phyloP scores from a whole-genome alignment of 441 rosid genomes.

The Capsella rubella region DNA sequence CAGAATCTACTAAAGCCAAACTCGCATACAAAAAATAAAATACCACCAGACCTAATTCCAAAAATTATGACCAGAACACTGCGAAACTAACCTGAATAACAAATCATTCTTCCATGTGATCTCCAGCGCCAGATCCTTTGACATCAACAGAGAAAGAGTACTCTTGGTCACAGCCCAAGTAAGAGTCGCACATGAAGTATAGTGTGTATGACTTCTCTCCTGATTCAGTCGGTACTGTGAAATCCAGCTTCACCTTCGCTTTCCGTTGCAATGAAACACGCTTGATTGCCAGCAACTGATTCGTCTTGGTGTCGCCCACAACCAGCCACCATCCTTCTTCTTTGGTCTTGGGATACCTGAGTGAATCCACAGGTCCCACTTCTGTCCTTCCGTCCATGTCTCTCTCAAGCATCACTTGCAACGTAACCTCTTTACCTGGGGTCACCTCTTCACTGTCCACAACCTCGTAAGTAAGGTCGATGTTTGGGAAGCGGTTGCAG shows the following conservation, averaged over 20 bases:
- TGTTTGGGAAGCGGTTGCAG: conserved; percentile 90
- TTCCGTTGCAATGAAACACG: conserved; percentile 84
- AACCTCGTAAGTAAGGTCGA: conserved; percentile 78
- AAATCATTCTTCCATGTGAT: conserved; percentile 47
- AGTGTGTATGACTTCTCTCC: conserved; percentile 71
- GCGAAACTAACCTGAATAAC: conserved; percentile 23
- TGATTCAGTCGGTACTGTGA: conserved; percentile 71
- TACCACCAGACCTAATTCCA: not conserved
- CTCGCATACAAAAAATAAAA: not conserved
- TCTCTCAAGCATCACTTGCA: conserved; percentile 79
- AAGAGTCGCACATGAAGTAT: conserved; percentile 91
- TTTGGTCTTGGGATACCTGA: conserved; percentile 79
- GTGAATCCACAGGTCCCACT: conserved; percentile 81
- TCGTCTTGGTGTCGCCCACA: conserved; percentile 81
- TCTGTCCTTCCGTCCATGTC: conserved; percentile 86
- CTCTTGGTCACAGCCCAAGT: conserved; percentile 92
- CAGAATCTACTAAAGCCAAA: conserved; percentile 4
- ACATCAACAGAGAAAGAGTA: conserved; percentile 71
- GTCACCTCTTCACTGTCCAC: conserved; percentile 61
- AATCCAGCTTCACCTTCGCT: conserved; percentile 81
- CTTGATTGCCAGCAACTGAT: conserved; percentile 89
- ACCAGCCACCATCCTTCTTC: conserved; percentile 99
- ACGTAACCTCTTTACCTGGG: conserved; percentile 67
- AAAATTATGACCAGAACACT: conserved; percentile 1
- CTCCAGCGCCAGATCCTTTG: conserved; percentile 58